A percentile compares a stretch with the other conserved stretches of the same genome.
phyloP scores from a whole-genome alignment of 208 protist genomes.

The Acanthamoeba divionensis region DNA sequence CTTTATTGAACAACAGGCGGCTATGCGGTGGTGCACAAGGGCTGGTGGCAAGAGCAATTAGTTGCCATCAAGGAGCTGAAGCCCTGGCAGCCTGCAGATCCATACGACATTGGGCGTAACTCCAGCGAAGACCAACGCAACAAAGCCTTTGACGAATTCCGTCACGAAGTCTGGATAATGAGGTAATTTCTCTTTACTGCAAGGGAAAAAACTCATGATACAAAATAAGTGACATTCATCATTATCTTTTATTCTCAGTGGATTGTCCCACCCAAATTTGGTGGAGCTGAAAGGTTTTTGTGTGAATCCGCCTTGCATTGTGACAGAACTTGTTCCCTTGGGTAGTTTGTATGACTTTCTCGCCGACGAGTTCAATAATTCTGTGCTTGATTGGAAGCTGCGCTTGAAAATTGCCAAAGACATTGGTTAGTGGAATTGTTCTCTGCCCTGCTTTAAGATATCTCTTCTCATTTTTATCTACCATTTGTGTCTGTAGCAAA shows the following conservation, averaged over 20 bases:
- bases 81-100: background rate
- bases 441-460: background rate
- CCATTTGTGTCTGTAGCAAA: background rate
- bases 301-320: constrained; percentile 46
- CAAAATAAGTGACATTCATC: background rate
- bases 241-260: background rate
- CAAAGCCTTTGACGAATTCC: constrained; percentile 12
- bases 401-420: constrained; percentile 44
- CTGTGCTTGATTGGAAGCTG: background rate
- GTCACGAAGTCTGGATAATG: constrained; percentile 51
- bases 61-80: constrained; percentile 43
- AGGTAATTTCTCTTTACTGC: background rate
- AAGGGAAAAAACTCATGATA: background rate
- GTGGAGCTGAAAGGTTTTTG: constrained; percentile 6
- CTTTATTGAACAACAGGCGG: background rate
- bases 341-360: constrained; percentile 35
- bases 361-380: background rate
- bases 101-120: background rate
- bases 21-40: constrained; percentile 23
- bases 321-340: background rate
- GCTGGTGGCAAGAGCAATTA: background rate
- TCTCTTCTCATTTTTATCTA: background rate
- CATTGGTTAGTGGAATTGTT: background rate
- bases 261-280: constrained; percentile 13
- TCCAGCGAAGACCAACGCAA: background rate